A percentile compares a stretch with the other conserved stretches of the same genome.
Conservation (phyloP, 2,329 filamentous ascomycete genomes). For the Paramyrothecium sp. region DNA sequence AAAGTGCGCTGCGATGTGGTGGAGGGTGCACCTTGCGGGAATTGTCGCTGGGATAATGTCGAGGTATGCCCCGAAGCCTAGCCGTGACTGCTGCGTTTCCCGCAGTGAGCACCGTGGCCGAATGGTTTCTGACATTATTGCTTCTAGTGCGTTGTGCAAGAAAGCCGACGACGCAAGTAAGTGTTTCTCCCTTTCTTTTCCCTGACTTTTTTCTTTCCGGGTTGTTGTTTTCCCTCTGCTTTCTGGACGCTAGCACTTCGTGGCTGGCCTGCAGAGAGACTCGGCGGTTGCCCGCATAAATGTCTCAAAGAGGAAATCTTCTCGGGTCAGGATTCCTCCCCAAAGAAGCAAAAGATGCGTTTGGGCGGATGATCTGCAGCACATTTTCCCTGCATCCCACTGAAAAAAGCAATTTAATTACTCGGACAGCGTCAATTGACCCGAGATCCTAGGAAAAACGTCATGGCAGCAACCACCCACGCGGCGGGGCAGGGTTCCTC, state of each 20-base stretch:
- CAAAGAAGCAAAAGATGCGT: not conserved
- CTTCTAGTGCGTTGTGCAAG: slow-evolving; percentile 63
- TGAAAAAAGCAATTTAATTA: not conserved
- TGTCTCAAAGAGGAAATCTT: not conserved
- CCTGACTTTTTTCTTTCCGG: not conserved
- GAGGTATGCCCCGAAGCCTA: slow-evolving; percentile 39
- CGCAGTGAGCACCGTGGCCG: not conserved
- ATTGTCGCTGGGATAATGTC: slow-evolving; percentile 79
- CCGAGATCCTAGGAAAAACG: slow-evolving; percentile 38
- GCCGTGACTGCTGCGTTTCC: not conserved
- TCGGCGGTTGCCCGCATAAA: not conserved
- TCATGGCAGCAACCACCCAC: slow-evolving; percentile 30
- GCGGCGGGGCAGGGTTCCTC: slow-evolving; percentile 29
- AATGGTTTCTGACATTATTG: slow-evolving; percentile 4
- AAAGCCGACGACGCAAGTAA: slow-evolving; percentile 85
- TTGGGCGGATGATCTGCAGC: not conserved
- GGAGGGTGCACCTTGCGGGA: slow-evolving; percentile 82
- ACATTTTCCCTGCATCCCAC: not conserved
- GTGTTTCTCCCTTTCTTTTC: slow-evolving; percentile 30
- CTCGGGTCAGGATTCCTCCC: not conserved
- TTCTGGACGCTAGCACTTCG: too few species aligned
- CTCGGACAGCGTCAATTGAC: not conserved
- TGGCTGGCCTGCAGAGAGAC: not conserved
- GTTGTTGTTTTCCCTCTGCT: not conserved
- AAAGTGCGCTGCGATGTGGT: slow-evolving; percentile 95